Conservation (phyloP, 78 protist genomes). For the Dictyostelium purpureum region DNA sequence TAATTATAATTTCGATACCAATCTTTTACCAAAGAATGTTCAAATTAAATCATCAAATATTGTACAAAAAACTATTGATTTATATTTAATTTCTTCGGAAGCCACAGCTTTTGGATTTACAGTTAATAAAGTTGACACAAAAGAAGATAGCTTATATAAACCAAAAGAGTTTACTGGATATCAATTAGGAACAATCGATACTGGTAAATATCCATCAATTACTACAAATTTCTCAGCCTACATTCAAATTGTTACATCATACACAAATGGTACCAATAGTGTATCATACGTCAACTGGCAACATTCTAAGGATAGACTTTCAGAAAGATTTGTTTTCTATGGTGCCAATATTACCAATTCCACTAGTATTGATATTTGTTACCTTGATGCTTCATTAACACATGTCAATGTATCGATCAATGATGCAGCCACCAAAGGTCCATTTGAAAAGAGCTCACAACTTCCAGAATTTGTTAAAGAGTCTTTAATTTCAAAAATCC, state of each 20-base stretch:
- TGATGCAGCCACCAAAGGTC: neutral
- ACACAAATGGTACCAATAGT: neutral
- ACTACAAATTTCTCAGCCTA: neutral
- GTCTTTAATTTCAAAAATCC: neutral
- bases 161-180: neutral
- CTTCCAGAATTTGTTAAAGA: neutral
- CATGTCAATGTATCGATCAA: neutral
- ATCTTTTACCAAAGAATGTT: no score
- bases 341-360: neutral
- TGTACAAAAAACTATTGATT: neutral
- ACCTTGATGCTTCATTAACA: neutral
- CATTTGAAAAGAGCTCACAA: neutral
- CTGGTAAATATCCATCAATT: neutral
- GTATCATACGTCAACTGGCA: neutral
- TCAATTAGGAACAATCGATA: neutral
- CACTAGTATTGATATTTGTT: neutral
- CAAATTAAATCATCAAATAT: neutral
- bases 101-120: neutral
- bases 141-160: neutral
- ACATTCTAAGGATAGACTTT: neutral
- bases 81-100: neutral
- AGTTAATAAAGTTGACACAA: neutral
- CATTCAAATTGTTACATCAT: neutral
- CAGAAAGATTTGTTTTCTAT: neutral
- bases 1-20: no score